These are phyloP conservation scores for Acanthamoeba lenticulata DNA, from an alignment of 208 protist genomes.

Conservation along the genomic window DNA sequence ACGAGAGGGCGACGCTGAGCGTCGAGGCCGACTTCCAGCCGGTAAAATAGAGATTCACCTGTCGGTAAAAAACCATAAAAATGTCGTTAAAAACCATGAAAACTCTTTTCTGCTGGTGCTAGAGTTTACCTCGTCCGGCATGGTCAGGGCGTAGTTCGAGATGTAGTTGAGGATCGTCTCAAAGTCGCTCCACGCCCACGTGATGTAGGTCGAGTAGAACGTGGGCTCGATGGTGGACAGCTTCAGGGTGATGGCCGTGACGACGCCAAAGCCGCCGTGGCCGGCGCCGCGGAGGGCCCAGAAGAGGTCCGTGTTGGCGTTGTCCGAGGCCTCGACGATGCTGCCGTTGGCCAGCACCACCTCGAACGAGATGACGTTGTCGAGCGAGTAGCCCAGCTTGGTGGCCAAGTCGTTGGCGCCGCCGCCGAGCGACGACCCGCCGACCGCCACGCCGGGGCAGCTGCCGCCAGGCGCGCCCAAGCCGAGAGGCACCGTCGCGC, in stretches of 20 bases:
- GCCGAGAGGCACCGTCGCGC: not conserved
- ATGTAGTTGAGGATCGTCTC: constrained; percentile 63
- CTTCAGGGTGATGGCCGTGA: constrained; percentile 62
- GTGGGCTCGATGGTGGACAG: constrained; percentile 43
- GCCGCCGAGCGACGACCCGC: constrained; percentile 71
- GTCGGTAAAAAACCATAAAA: no score
- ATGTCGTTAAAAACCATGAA: no score
- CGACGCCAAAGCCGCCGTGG: constrained; percentile 73
- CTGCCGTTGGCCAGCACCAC: constrained; percentile 73
- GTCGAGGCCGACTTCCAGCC: constrained; percentile 11
- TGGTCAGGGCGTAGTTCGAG: constrained; percentile 37
- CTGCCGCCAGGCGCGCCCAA: constrained; percentile 66
- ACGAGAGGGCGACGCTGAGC: constrained; percentile 64
- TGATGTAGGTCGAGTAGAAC: constrained; percentile 68
- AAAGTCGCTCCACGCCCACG: constrained; percentile 64
- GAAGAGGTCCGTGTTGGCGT: constrained; percentile 68
- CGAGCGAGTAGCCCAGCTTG: constrained; percentile 59
- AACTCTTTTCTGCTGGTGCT: no score
- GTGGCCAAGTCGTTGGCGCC: constrained; percentile 67
- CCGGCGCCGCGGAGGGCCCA: constrained; percentile 74
- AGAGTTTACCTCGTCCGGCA: constrained; percentile 72
- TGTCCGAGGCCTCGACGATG: not conserved
- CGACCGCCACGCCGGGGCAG: constrained; percentile 73
- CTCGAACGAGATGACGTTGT: constrained; percentile 70
- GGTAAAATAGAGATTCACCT: constrained; percentile 78